Evolutionary conservation across 139 green algal species (phyloP), one percentile per base, ranked within the genome.

Genomic region (Spirogloea muscicola): DNA sequence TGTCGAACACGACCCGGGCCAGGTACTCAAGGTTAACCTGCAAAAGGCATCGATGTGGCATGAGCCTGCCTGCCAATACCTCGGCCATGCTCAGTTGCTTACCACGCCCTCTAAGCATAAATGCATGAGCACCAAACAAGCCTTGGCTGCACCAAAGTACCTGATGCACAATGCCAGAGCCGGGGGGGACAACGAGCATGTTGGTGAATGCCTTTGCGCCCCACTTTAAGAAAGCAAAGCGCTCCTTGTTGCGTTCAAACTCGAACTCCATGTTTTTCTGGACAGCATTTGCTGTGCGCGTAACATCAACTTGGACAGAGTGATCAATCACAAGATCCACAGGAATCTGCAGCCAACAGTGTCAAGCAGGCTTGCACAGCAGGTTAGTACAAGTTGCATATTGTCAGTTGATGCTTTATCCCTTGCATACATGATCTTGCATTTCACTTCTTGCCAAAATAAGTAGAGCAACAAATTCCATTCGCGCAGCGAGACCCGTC

Each of bases 261-360:
- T 84, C 77, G 7, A 75, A 55, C 74, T 75, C 43, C 58, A 77
- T 70, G 74, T 84, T 84, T 25, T 40, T 60, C 5, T 59, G 16
- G 42, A 84, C 34, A n/a, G 77, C 77, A 18, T 69, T 38, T 7
- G 48, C n/a, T 16, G 52, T 29, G 13, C 55, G 18, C 38, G 42
- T 77, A 9, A 37, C 40, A 44, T 84, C 77, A 6, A 84, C 74
- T 49, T 78, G 59, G 29, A 84, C 77, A 25, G 72, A 82, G 55
- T 84, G 77, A 60, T 82, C 77, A 34, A 84, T 82, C 27, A 86
- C 80, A 4, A 86, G 73, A 46, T 86, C 80, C 10, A 86, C 80
- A 13, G 80, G 80, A 27, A 86, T 48, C 71, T 80, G 76, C 64
- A n/a, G n/a, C n/a, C 10, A 82, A 66, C 3, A 82, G 74, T 31